These are phyloP conservation scores for Penium margaritaceum DNA, from an alignment of 139 green algal genomes.

Conservation along the genomic window DNA sequence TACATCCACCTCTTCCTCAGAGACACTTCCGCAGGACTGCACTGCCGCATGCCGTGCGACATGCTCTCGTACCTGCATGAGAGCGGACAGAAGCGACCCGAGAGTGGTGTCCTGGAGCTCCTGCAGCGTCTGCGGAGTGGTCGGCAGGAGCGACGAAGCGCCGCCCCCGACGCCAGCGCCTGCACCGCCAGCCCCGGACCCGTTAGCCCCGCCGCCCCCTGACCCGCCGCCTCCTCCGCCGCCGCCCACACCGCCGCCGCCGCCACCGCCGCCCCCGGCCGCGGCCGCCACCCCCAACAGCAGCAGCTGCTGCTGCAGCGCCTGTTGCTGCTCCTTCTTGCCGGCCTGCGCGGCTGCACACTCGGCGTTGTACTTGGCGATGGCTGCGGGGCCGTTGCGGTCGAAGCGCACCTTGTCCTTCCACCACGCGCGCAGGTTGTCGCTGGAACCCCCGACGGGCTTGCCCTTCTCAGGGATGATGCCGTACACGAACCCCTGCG, in stretches of 20 bases:
- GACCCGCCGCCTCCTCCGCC: neutral
- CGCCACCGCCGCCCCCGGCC: neutral
- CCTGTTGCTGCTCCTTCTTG: neutral
- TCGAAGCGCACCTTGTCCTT: constrained; percentile 47
- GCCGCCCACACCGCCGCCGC: neutral
- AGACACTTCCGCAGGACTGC: too few species aligned
- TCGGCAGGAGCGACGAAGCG: neutral
- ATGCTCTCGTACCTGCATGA: too few species aligned
- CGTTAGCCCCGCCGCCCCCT: too few species aligned
- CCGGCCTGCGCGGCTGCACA: constrained; percentile 1
- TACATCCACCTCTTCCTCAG: too few species aligned
- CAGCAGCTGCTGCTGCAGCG: neutral
- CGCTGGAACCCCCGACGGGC: constrained; percentile 36
- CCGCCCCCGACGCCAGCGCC: neutral
- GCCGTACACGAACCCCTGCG: constrained; percentile 44
- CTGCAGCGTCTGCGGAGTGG: constrained; percentile 24
- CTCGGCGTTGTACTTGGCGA: constrained; percentile 40
- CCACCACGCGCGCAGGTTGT: constrained; percentile 44
- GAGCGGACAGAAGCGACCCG: constrained; percentile 36
- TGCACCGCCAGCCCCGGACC: too few species aligned
- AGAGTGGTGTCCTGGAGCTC: constrained; percentile 45
- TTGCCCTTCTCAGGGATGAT: constrained; percentile 47
- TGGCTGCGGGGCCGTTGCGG: constrained; percentile 40
- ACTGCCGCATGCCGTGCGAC: too few species aligned
- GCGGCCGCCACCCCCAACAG: too few species aligned